These are phyloP conservation scores for Ceriops tagal DNA, from an alignment of 345 rosid species.

Conservation along the genomic window DNA sequence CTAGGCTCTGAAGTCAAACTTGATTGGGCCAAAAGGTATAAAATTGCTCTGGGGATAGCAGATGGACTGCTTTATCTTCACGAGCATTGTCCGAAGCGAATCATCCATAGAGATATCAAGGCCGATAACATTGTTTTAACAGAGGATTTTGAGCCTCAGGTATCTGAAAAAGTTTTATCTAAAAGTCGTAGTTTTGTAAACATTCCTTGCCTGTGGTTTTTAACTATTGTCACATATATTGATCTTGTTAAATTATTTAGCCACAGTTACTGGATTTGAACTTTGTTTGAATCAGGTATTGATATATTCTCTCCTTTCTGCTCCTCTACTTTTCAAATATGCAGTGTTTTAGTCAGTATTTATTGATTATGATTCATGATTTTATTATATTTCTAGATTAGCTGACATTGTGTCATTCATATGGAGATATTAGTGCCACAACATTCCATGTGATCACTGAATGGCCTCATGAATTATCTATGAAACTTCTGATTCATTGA, in stretches of 20 bases:
- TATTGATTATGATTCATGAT: too few species aligned
- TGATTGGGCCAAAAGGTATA: slow-evolving; percentile 79
- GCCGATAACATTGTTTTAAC: slow-evolving; percentile 89
- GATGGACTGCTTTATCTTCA: slow-evolving; percentile 88
- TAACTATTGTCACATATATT: too few species aligned
- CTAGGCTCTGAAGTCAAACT: slow-evolving; percentile 49
- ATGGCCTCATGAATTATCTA: background rate
- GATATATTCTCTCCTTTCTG: too few species aligned
- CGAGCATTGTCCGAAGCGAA: slow-evolving; percentile 69
- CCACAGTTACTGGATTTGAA: too few species aligned
- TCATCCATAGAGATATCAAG: slow-evolving; percentile 96
- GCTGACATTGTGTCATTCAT: too few species aligned
- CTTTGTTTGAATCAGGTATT: too few species aligned
- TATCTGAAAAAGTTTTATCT: slow-evolving; percentile 14
- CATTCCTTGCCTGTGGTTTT: background rate
- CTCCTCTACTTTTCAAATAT: too few species aligned
- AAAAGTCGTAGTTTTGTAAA: background rate
- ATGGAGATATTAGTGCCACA: too few species aligned
- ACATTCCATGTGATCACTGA: background rate
- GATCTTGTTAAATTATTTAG: too few species aligned
- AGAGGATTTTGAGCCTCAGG: slow-evolving; percentile 85
- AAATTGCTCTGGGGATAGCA: slow-evolving; percentile 78
- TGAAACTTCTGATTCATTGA: slow-evolving; percentile 11
- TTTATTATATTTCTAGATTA: too few species aligned
- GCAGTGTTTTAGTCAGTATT: too few species aligned